A percentile compares a stretch with the other conserved stretches of the same genome.
Conservation (phyloP, 352 stramenopile genomes). For the Globisporangium carolinianum region DNA sequence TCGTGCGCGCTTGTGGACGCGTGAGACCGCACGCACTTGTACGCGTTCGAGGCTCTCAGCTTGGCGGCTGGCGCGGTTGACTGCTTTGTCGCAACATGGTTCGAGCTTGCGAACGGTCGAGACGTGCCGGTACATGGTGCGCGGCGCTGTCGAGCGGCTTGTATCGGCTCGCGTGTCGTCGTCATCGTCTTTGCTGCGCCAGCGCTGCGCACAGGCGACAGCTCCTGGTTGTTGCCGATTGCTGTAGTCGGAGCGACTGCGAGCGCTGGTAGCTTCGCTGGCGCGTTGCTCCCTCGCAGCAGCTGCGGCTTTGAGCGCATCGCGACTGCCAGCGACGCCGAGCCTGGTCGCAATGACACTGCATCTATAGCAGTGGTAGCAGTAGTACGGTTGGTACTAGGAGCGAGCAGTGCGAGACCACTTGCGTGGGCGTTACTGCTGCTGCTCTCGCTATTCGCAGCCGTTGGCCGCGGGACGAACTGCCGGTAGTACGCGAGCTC, state of each 20-base stretch:
- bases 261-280: constrained; percentile 4
- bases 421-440: background rate
- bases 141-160: too few relatives aligned
- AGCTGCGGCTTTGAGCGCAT: too few relatives aligned
- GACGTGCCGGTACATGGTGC: too few relatives aligned
- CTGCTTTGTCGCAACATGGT: too few relatives aligned
- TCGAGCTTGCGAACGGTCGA: too few relatives aligned
- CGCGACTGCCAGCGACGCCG: too few relatives aligned
- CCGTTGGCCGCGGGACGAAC: constrained; percentile 23
- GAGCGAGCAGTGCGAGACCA: too few relatives aligned
- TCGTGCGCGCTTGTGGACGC: background rate
- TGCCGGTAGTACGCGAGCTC: constrained; percentile 56
- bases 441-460: background rate
- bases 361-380: too few relatives aligned
- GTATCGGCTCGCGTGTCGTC: background rate
- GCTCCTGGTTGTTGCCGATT: constrained; percentile 23
- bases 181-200: constrained; percentile 2
- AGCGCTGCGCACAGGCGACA: constrained; percentile 12
- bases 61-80: background rate
- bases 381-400: too few relatives aligned
- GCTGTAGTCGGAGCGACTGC: background rate
- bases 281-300: too few relatives aligned
- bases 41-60: background rate
- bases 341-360: too few relatives aligned
- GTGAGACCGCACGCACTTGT: too few relatives aligned